These are phyloP conservation scores for Hyaloscypha variabilis DNA, from an alignment of 495 filamentous ascomycete genomes.

Conservation along the genomic window DNA sequence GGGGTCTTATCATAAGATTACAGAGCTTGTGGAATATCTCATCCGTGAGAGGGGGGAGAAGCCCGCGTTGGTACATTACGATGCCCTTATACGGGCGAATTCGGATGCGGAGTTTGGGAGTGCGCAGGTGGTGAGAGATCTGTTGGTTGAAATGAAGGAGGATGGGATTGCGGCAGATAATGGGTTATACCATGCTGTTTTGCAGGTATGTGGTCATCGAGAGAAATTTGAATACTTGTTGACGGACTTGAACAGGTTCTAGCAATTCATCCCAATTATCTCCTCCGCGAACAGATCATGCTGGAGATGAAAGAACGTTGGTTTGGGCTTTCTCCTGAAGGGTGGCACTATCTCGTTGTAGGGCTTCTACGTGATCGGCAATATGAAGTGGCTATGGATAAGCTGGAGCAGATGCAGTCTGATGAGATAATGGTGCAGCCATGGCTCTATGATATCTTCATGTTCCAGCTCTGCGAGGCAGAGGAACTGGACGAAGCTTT, in stretches of 20 bases:
- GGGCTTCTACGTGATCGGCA: slow-evolving; percentile 80
- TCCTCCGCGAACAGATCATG: slow-evolving; percentile 72
- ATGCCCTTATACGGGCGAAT: slow-evolving; percentile 72
- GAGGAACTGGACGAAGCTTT: slow-evolving; percentile 78
- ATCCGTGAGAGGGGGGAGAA: slow-evolving; percentile 61
- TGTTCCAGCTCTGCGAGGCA: slow-evolving; percentile 68
- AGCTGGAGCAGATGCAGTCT: slow-evolving; percentile 65
- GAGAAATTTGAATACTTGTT: not conserved
- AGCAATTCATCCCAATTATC: slow-evolving; percentile 83
- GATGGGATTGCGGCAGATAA: slow-evolving; percentile 62
- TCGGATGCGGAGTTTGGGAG: slow-evolving; percentile 64
- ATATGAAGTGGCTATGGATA: slow-evolving; percentile 78
- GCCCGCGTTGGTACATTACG: slow-evolving; percentile 70
- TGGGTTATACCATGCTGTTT: slow-evolving; percentile 67
- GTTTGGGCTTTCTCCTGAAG: slow-evolving; percentile 64
- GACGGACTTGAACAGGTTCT: slow-evolving; percentile 52
- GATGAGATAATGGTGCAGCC: slow-evolving; percentile 55
- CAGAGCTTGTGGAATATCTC: slow-evolving; percentile 54
- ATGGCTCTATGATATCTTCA: slow-evolving; percentile 77
- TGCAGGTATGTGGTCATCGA: slow-evolving; percentile 57
- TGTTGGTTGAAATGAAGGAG: slow-evolving; percentile 71
- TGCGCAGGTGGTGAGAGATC: slow-evolving; percentile 54
- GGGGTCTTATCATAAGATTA: slow-evolving; percentile 37
- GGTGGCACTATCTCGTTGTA: slow-evolving; percentile 67
- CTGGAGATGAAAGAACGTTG: slow-evolving; percentile 69